phyloP scores from a whole-genome alignment of 129 eudicot species.

The Flaveria robusta region DNA sequence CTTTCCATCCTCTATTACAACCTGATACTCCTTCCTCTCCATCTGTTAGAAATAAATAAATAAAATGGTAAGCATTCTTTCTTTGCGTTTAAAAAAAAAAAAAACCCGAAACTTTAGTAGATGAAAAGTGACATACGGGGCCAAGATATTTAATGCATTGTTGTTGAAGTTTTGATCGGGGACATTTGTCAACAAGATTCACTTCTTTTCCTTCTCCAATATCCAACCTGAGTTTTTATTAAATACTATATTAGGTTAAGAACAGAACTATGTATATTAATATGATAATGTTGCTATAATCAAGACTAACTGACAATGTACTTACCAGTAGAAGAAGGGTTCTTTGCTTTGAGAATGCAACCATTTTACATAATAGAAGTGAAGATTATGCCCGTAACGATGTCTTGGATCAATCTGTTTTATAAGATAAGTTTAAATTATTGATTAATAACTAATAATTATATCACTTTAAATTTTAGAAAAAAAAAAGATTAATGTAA shows the following conservation, averaged over 20 bases:
- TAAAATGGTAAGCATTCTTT: not conserved
- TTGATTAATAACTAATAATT: not conserved
- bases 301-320: not conserved
- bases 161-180: slow-evolving; percentile 84
- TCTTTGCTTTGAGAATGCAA: slow-evolving; percentile 79
- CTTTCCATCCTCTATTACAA: slow-evolving; percentile 70
- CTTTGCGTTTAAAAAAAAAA: not conserved
- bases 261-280: not conserved
- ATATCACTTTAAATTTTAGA: not conserved
- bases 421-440: not conserved
- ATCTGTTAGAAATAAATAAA: slow-evolving; percentile 44
- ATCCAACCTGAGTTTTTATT: slow-evolving; percentile 64
- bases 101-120: not conserved
- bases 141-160: slow-evolving; percentile 99
- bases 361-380: slow-evolving; percentile 84
- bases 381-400: slow-evolving; percentile 97
- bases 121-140: slow-evolving; percentile 58
- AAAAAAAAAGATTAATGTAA: slow-evolving; percentile 1
- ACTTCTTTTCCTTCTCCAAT: slow-evolving; percentile 97
- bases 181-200: slow-evolving; percentile 75
- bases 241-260: slow-evolving; percentile 2
- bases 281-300: not conserved
- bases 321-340: slow-evolving; percentile 96
- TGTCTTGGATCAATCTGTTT: slow-evolving; percentile 97
- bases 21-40: slow-evolving; percentile 84